phyloP scores from a whole-genome alignment of 352 stramenopile genomes.

The Bremia lactucae region DNA sequence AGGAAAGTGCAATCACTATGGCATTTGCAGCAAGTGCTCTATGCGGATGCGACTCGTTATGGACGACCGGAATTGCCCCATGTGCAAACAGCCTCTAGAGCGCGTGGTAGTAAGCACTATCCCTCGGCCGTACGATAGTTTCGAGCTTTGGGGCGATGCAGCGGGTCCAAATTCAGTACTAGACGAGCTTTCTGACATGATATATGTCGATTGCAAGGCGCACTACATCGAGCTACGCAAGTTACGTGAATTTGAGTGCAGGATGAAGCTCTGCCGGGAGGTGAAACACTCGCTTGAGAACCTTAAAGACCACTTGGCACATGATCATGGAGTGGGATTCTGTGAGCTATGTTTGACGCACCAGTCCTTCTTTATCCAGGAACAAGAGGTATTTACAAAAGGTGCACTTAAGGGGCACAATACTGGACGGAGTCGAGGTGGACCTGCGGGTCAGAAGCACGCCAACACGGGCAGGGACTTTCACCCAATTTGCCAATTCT shows the following conservation, averaged over 20 bases:
- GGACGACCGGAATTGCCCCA: constrained; percentile 67
- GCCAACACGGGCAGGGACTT: constrained; percentile 59
- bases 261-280: constrained; percentile 50
- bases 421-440: constrained; percentile 34
- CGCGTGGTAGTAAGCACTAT: constrained; percentile 52
- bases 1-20: constrained; percentile 66
- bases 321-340: constrained; percentile 59
- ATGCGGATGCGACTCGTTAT: constrained; percentile 75
- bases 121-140: constrained; percentile 44
- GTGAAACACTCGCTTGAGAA: constrained; percentile 38
- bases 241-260: constrained; percentile 54
- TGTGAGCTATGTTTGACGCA: constrained; percentile 68
- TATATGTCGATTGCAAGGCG: constrained; percentile 55
- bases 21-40: constrained; percentile 75
- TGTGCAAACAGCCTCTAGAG: constrained; percentile 66
- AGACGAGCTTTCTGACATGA: constrained; percentile 68
- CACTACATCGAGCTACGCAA: constrained; percentile 49
- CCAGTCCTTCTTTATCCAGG: constrained; percentile 74
- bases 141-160: constrained; percentile 67
- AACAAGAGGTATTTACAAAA: constrained; percentile 73
- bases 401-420: constrained; percentile 56
- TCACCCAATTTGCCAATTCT: constrained; percentile 86
- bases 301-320: constrained; percentile 60
- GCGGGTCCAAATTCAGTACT: constrained; percentile 47
- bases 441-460: constrained; percentile 27